phyloP scores from a whole-genome alignment of 2,329 filamentous ascomycete genomes.

The Talaromyces sp. region DNA sequence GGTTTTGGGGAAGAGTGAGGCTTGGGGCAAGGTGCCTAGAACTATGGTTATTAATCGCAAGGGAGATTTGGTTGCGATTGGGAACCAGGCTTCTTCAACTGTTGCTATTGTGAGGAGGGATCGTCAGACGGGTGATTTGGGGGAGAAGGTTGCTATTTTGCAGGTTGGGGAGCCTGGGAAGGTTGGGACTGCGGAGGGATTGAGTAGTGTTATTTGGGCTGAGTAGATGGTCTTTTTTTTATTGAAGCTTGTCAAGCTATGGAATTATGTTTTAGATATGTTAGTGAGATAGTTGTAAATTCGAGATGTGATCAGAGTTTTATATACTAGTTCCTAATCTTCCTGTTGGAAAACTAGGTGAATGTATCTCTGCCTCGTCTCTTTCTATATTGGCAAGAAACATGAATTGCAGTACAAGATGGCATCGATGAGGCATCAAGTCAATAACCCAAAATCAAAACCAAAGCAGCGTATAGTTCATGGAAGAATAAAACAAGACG shows the following conservation, averaged over 20 bases:
- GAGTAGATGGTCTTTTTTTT: constrained; percentile 27
- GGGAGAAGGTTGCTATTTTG: constrained; percentile 37
- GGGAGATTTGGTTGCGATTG: constrained; percentile 67
- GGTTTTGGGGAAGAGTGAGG: constrained; percentile 61
- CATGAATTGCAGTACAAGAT: constrained; percentile 15
- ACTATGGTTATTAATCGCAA: constrained; percentile 68
- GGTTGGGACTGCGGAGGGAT: constrained; percentile 29
- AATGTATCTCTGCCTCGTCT: background rate
- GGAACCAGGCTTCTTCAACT: constrained; percentile 62
- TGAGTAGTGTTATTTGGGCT: constrained; percentile 42
- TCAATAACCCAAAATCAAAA: background rate
- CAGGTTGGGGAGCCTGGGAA: constrained; percentile 33
- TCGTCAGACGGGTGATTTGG: constrained; percentile 61
- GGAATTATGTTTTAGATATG: background rate
- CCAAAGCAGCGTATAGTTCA: constrained; percentile 11
- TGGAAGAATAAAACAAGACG: background rate
- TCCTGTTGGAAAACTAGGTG: background rate
- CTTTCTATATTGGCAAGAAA: constrained; percentile 17
- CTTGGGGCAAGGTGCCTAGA: constrained; percentile 67
- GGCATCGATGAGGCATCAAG: constrained; percentile 12
- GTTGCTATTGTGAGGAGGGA: constrained; percentile 66
- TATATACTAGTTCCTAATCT: background rate
- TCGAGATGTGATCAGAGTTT: constrained; percentile 3
- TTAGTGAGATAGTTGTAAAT: constrained; percentile 4
- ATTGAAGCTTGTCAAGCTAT: background rate